These are phyloP conservation scores for Artemisia annua DNA, from an alignment of 129 eudicot species.

Conservation along the genomic window DNA sequence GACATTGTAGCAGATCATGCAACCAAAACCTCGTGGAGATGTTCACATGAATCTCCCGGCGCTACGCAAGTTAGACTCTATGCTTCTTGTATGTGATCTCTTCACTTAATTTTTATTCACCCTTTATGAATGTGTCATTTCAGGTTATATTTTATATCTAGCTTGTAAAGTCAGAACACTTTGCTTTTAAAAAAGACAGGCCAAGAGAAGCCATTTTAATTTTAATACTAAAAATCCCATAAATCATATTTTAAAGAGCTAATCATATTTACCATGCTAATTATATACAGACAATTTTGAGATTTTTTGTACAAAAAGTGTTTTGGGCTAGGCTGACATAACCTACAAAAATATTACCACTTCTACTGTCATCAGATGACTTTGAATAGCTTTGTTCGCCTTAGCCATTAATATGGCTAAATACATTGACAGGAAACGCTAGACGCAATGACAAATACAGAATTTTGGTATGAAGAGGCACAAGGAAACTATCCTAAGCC, in stretches of 20 bases:
- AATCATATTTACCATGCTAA: too few relatives aligned
- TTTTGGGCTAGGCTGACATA: not conserved
- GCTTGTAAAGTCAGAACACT: not conserved
- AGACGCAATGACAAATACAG: constrained; percentile 70
- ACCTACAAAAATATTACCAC: not conserved
- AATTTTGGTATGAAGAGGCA: constrained; percentile 82
- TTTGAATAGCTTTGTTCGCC: not conserved
- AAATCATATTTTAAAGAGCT: too few relatives aligned
- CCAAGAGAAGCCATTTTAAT: too few relatives aligned
- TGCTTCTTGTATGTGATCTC: constrained; percentile 84
- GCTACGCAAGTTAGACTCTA: constrained; percentile 80
- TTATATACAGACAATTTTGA: too few relatives aligned
- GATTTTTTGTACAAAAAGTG: not conserved
- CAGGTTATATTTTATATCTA: not conserved
- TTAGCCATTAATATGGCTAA: not conserved
- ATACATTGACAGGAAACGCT: constrained; percentile 53
- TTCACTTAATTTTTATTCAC: constrained; percentile 7
- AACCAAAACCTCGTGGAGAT: constrained; percentile 87
- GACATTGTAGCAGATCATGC: constrained; percentile 68
- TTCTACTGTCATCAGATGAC: not conserved
- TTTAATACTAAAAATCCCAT: too few relatives aligned
- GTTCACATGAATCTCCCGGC: constrained; percentile 91
- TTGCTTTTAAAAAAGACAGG: too few relatives aligned
- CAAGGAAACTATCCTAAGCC: constrained; percentile 78
- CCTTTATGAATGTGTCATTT: not conserved